Evolutionary conservation across 345 rosid species (phyloP).

Genomic region (Balakata baccata): DNA sequence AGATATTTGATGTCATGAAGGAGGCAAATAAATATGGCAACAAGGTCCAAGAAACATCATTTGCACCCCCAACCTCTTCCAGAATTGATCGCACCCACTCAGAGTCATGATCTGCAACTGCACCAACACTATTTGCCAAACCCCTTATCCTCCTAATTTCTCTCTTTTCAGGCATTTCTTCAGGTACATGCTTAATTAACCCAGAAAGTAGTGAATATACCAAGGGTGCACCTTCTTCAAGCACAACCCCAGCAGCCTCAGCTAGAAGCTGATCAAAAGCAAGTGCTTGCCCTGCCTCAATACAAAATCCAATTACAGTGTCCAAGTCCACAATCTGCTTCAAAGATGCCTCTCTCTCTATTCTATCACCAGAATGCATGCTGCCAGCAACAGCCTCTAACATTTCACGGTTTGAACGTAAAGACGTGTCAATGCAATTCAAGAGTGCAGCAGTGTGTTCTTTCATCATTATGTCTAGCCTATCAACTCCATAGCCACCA

Average conservation of each 20-base stretch:
- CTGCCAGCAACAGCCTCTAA: slow-evolving; percentile 82
- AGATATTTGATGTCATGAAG: slow-evolving; percentile 82
- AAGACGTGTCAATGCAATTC: slow-evolving; percentile 89
- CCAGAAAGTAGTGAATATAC: slow-evolving; percentile 76
- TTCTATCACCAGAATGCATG: slow-evolving; percentile 94
- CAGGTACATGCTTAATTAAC: slow-evolving; percentile 74
- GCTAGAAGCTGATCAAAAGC: slow-evolving; percentile 92
- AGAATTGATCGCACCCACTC: slow-evolving; percentile 88
- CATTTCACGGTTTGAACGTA: slow-evolving; percentile 80
- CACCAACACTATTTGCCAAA: slow-evolving; percentile 61
- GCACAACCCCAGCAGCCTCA: slow-evolving; percentile 87
- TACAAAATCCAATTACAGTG: slow-evolving; percentile 85
- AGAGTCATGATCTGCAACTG: slow-evolving; percentile 80
- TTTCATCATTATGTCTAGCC: slow-evolving; percentile 88
- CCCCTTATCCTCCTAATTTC: slow-evolving; percentile 79
- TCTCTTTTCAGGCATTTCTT: slow-evolving; percentile 78
- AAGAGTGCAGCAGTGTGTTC: slow-evolving; percentile 91
- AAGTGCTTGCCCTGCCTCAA: slow-evolving; percentile 95
- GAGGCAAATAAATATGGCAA: slow-evolving; percentile 85
- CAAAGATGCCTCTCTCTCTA: slow-evolving; percentile 68
- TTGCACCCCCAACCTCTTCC: slow-evolving; percentile 91
- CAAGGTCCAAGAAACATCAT: slow-evolving; percentile 90
- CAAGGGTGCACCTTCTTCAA: slow-evolving; percentile 80
- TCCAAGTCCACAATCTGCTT: slow-evolving; percentile 95
- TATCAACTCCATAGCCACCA: slow-evolving; percentile 95